These are phyloP conservation scores for Cadophora sp. DNA, from an alignment of 2,329 filamentous ascomycete species.

Conservation along the genomic window DNA sequence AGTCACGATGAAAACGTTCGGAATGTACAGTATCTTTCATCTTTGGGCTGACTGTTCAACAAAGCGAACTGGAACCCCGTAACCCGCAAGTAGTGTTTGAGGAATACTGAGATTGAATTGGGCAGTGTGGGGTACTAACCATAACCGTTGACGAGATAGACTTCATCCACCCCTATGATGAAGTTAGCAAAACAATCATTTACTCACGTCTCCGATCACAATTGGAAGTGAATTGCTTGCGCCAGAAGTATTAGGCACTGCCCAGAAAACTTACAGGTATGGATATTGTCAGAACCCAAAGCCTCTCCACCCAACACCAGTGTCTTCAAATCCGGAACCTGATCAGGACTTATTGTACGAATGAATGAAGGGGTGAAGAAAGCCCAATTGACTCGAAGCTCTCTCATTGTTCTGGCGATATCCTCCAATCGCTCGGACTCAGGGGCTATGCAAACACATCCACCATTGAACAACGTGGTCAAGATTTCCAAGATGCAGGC, in stretches of 20 bases:
- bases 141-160: conserved; percentile 49
- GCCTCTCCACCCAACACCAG: conserved; percentile 37
- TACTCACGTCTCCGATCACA: no score
- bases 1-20: no score
- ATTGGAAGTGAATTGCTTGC: no score
- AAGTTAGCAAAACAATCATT: no score
- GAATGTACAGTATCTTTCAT: no score
- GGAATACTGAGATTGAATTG: no score
- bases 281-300: conserved; percentile 47
- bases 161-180: conserved; percentile 41
- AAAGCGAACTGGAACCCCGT: no score
- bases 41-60: no score
- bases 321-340: conserved; percentile 34
- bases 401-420: conserved; percentile 40
- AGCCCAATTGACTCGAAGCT: conserved; percentile 34
- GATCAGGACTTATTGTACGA: conserved; percentile 30
- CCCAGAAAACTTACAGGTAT: conserved; percentile 32
- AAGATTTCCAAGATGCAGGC: conserved; percentile 28
- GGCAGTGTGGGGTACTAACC: conserved; percentile 32
- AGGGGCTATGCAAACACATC: conserved; percentile 49
- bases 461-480: conserved; percentile 44
- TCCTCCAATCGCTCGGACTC: conserved; percentile 47
- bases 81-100: no score
- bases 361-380: conserved; percentile 40
- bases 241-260: no score